Evolutionary conservation across 2,329 filamentous ascomycete genomes (phyloP).

Genomic region (Ceratocystis cacaofunesta): DNA sequence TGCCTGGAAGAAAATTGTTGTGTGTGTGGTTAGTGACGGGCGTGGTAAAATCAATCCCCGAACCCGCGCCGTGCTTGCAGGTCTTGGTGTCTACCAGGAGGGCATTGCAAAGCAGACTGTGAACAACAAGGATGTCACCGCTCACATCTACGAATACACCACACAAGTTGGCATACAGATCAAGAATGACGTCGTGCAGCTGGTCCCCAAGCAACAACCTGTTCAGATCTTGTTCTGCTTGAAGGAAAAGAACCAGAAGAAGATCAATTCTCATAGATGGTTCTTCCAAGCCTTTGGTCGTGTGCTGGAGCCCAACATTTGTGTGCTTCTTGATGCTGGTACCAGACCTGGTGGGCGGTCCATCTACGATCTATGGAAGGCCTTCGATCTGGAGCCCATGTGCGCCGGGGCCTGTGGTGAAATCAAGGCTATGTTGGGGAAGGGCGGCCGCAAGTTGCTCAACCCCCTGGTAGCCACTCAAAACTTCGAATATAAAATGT

Average conservation of each 20-base stretch:
- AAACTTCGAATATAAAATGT: slow-evolving; percentile 99
- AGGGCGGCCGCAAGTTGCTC: slow-evolving; percentile 68
- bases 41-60: slow-evolving; percentile 92
- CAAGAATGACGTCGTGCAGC: slow-evolving; percentile 74
- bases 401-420: slow-evolving; percentile 95
- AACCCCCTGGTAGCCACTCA: slow-evolving; percentile 92
- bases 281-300: slow-evolving; percentile 96
- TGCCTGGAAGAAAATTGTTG: slow-evolving; percentile 99
- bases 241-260: slow-evolving; percentile 99
- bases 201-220: slow-evolving; percentile 75
- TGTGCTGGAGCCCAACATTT: slow-evolving; percentile 89
- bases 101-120: slow-evolving; percentile 98
- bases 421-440: slow-evolving; percentile 93
- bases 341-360: slow-evolving; percentile 88
- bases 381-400: slow-evolving; percentile 94
- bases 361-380: slow-evolving; percentile 97
- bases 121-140: slow-evolving; percentile 88
- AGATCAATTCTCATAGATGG: slow-evolving; percentile 99
- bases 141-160: slow-evolving; percentile 94
- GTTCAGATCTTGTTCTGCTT: slow-evolving; percentile 96
- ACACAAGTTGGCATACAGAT: slow-evolving; percentile 75
- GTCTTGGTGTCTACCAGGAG: slow-evolving; percentile 93
- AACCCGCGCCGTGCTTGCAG: slow-evolving; percentile 77
- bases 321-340: slow-evolving; percentile 87
- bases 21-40: slow-evolving; percentile 92